Evolutionary conservation across 176 grass and related monocot genomes (phyloP), one percentile per base, ranked within the genome.

Genomic region (Juncus effusus): DNA sequence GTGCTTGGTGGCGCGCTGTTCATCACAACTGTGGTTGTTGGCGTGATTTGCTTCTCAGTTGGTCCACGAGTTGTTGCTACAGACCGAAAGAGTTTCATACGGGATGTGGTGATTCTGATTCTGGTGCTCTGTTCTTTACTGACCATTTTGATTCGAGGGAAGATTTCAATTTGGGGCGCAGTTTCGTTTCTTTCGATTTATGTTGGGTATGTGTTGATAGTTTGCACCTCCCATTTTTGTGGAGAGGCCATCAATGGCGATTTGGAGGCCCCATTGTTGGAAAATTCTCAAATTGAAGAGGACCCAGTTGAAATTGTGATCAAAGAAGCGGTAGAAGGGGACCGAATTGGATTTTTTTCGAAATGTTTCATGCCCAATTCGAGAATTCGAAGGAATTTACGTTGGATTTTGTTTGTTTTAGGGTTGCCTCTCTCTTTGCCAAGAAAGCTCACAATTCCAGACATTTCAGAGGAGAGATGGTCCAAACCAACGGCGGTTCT

Each of bases 1-100:
- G 86, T 85, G 4, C 91, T 90, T 13, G 91, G 91, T 15, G 91
- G 91, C 14, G 87, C 83, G 6, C 78, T 96, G 3, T 90, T 96
- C 64, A 83, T 96, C 7, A 90, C 91, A 7, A 90, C 85, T 28
- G 87, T 90, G 5, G 91, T 96, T 2, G 86, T 88, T 2, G 91
- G 91, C 3, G 78, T 75, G 14, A 85, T 96, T 76, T 75, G 82
- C 68, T 60, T 96, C 54, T 70, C 69, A 14, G 77, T 40, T 1
- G 66, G 62, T 0, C 13, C 78, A 0, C 69, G 47, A 3, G 10
- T 52, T 1, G 67, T 65, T 14, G 62, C 64, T 40, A 59, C 90
- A 1, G 87, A 96, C 68, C 36, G 82, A 38, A 72, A 77, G 1
- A 85, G 79, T n/a, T 96, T 96, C 81, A 59, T 87, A 5, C 83